phyloP scores from a whole-genome alignment of 805 yeast species.

The Wickerhamomyces chambardii region DNA sequence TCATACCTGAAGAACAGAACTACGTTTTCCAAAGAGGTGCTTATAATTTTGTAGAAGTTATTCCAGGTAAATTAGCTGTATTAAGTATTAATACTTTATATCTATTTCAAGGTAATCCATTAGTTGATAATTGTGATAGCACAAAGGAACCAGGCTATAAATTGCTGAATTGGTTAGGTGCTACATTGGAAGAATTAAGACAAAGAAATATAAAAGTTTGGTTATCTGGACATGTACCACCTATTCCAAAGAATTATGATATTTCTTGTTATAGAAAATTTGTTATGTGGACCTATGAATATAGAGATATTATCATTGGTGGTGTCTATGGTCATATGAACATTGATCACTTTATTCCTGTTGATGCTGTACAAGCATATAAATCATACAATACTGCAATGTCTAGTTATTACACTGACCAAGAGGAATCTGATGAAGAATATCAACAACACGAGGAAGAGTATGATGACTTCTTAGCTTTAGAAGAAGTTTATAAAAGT shows the following conservation, averaged over 20 bases:
- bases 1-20: slow-evolving; percentile 69
- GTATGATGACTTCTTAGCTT: too few species aligned
- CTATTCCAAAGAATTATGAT: slow-evolving; percentile 71
- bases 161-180: slow-evolving; percentile 70
- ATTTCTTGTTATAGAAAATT: slow-evolving; percentile 65
- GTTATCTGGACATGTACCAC: slow-evolving; percentile 87
- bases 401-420: slow-evolving; percentile 19
- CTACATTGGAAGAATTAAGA: slow-evolving; percentile 64
- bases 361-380: slow-evolving; percentile 65
- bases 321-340: slow-evolving; percentile 89
- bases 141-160: slow-evolving; percentile 75
- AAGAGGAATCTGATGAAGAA: slow-evolving; percentile 7
- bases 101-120: slow-evolving; percentile 66
- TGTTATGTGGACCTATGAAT: slow-evolving; percentile 76
- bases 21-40: slow-evolving; percentile 71
- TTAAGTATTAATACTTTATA: slow-evolving; percentile 73
- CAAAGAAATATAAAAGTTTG: slow-evolving; percentile 73
- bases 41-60: slow-evolving; percentile 67
- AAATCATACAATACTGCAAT: slow-evolving; percentile 23
- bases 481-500: slow-evolving; percentile 14
- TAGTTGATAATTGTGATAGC: slow-evolving; percentile 71
- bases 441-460: slow-evolving; percentile 16
- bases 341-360: slow-evolving; percentile 74
- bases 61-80: slow-evolving; percentile 72
- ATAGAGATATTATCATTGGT: slow-evolving; percentile 76